phyloP scores from a whole-genome alignment of 768 basidiomycete genomes.

The Phlegmacium glaucopus region DNA sequence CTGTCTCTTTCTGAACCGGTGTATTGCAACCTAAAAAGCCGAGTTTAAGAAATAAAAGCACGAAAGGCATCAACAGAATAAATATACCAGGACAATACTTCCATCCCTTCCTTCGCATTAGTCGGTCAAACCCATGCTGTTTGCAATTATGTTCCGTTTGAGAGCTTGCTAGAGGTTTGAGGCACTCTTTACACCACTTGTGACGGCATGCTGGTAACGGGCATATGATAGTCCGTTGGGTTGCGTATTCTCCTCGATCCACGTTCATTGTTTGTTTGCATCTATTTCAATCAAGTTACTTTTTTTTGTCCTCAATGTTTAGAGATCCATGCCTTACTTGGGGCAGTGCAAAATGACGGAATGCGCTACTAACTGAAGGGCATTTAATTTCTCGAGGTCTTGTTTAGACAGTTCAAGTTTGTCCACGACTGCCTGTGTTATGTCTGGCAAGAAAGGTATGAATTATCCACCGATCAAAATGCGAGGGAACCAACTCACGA shows the following conservation, averaged over 20 bases:
- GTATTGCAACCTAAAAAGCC: constrained; percentile 38
- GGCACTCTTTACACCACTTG: constrained; percentile 22
- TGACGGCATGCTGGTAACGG: constrained; percentile 19
- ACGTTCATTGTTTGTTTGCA: constrained; percentile 21
- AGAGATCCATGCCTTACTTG: constrained; percentile 25
- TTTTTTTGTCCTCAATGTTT: not conserved
- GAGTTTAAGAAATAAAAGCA: not conserved
- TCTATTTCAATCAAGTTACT: constrained; percentile 4
- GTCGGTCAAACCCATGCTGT: constrained; percentile 20
- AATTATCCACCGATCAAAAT: not conserved
- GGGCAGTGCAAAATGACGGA: constrained; percentile 39
- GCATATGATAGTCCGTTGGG: constrained; percentile 16
- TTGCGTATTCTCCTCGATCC: constrained; percentile 19
- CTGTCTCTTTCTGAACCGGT: constrained; percentile 45
- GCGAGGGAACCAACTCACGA: constrained; percentile 26
- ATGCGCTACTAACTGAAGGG: constrained; percentile 33
- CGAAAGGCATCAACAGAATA: not conserved
- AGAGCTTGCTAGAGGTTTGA: constrained; percentile 9
- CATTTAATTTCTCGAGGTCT: constrained; percentile 25
- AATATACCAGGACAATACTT: constrained; percentile 46
- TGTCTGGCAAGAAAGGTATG: constrained; percentile 7
- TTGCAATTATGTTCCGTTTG: constrained; percentile 19
- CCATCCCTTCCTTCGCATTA: constrained; percentile 25
- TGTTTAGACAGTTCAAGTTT: constrained; percentile 32
- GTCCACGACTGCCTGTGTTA: constrained; percentile 13